A percentile compares a stretch with the other conserved stretches of the same genome.
Conservation (phyloP, 441 rosid species). For the Bocquillonia castaneifolia region DNA sequence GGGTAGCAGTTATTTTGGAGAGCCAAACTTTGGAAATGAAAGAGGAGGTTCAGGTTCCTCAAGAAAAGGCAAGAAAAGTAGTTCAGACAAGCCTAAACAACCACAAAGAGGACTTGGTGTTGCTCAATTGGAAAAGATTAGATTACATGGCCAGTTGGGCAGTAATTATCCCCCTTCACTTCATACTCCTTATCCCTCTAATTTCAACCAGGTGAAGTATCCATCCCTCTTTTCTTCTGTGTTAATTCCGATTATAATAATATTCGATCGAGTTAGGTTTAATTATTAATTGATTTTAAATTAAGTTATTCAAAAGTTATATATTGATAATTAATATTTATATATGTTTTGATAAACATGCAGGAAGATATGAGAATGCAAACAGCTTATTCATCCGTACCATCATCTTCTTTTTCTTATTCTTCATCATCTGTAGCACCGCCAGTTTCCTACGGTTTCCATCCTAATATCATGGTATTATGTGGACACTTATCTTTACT, state of each 20-base stretch:
- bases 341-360: slow-evolving; percentile 19
- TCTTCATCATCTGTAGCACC: slow-evolving; percentile 44
- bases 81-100: slow-evolving; percentile 85
- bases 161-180: slow-evolving; percentile 42
- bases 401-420: slow-evolving; percentile 57
- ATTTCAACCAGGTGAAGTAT: slow-evolving; percentile 44
- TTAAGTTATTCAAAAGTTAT: neutral
- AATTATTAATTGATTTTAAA: too few species aligned
- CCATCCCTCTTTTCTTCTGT: neutral
- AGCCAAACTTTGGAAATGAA: slow-evolving; percentile 53
- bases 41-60: slow-evolving; percentile 49
- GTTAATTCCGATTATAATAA: too few species aligned
- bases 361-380: slow-evolving; percentile 77
- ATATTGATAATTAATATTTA: too few species aligned
- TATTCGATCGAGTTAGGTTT: too few species aligned
- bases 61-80: slow-evolving; percentile 68
- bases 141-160: slow-evolving; percentile 74
- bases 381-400: slow-evolving; percentile 47
- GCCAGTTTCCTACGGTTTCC: slow-evolving; percentile 53
- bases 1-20: slow-evolving; percentile 76
- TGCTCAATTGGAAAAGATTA: slow-evolving; percentile 92
- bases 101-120: slow-evolving; percentile 99
- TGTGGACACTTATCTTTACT: neutral
- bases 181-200: slow-evolving; percentile 36
- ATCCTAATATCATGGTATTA: slow-evolving; percentile 55